Conservation (phyloP, 306 rosid genomes). For the cucumber (Cucumis sativus) region Cucumber_9930_V3 NC_026657.2:32003001-32003500, state of each 20-base stretch:
- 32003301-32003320: not conserved
- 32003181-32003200: not conserved
- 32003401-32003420: not conserved
- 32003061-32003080: conserved; percentile 40
- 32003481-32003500: not conserved
- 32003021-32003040: conserved; percentile 32
- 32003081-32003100: conserved; percentile 5
- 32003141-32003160: not conserved
- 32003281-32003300: not conserved
- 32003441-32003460: not conserved
- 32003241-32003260: not conserved
- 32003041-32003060: conserved; percentile 38
- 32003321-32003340: not conserved
- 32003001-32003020: conserved; percentile 32
- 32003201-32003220: not conserved
- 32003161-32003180: not conserved
- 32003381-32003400: not conserved
- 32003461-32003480: not conserved
- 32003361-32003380: not conserved
- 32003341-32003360: not conserved
- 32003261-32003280: not conserved
- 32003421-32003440: not conserved
- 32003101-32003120: not conserved
- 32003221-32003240: not conserved
- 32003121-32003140: not conserved